Percentiles rank a stretch among this genome's conserved stretches.
Evolutionary conservation across 495 filamentous ascomycete species (phyloP).

Genomic region (Neurospora sp.): DNA sequence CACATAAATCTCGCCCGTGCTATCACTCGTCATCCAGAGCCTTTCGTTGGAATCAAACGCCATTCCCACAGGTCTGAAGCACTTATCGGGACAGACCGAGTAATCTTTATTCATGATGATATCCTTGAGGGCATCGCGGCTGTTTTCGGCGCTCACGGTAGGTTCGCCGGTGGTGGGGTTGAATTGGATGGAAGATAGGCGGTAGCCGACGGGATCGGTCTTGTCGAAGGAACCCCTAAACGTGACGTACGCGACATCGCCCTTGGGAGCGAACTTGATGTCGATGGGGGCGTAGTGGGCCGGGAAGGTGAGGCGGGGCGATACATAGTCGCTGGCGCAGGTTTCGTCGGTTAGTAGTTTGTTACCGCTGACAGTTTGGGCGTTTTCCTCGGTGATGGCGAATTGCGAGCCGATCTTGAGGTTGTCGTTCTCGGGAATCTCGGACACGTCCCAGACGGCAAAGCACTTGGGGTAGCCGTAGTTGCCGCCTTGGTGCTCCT

Average conservation of each 20-base stretch:
- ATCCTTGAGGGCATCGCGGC: slow-evolving; percentile 28
- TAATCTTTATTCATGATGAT: slow-evolving; percentile 38
- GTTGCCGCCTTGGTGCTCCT: slow-evolving; percentile 24
- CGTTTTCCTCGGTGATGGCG: slow-evolving; percentile 24
- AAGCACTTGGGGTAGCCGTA: slow-evolving; percentile 57
- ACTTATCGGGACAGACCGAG: slow-evolving; percentile 32
- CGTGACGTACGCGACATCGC: slow-evolving; percentile 33
- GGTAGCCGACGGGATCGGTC: slow-evolving; percentile 40
- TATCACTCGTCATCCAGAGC: slow-evolving; percentile 39
- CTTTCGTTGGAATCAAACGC: slow-evolving; percentile 34
- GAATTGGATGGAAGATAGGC: slow-evolving; percentile 31
- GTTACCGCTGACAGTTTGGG: neutral
- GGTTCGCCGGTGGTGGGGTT: slow-evolving; percentile 29
- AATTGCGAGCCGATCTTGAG: slow-evolving; percentile 44
- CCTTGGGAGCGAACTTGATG: slow-evolving; percentile 36
- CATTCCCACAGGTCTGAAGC: slow-evolving; percentile 43
- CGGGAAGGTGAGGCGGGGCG: slow-evolving; percentile 40
- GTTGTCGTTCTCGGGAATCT: slow-evolving; percentile 38
- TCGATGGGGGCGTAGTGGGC: slow-evolving; percentile 48
- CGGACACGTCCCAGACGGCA: slow-evolving; percentile 46
- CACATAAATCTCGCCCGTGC: slow-evolving; percentile 45
- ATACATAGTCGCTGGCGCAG: slow-evolving; percentile 27
- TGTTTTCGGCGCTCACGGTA: slow-evolving; percentile 21
- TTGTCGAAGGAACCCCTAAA: slow-evolving; percentile 48
- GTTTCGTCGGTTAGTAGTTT: slow-evolving; percentile 37